Conservation (phyloP, 1,139 yeast species). For the Candida neerlandica region DNA sequence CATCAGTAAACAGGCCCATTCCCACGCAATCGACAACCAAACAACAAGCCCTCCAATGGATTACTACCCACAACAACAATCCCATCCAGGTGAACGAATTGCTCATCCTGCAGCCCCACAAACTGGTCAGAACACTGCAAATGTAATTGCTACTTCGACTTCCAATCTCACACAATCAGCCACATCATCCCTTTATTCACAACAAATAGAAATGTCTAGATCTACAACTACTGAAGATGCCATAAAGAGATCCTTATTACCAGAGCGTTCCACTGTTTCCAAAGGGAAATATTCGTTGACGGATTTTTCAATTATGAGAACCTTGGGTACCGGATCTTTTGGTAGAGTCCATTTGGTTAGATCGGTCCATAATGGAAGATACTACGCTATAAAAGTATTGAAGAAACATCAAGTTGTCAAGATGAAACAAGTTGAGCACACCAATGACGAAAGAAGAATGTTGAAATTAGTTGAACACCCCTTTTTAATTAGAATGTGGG, state of each 20-base stretch:
- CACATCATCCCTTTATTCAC: conserved; percentile 7
- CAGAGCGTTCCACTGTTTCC: conserved; percentile 40
- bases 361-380: conserved; percentile 60
- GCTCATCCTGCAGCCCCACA: conserved; percentile 16
- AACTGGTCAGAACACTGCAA: conserved; percentile 14
- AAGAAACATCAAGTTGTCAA: conserved; percentile 60
- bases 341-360: conserved; percentile 65
- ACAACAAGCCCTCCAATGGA: conserved; percentile 8
- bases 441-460: conserved; percentile 63
- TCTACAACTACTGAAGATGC: conserved; percentile 28
- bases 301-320: conserved; percentile 56
- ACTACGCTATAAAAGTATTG: conserved; percentile 61
- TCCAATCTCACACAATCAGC: conserved; percentile 12
- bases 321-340: conserved; percentile 63
- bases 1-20: conserved; percentile 19
- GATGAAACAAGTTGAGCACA: conserved; percentile 66
- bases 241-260: conserved; percentile 33
- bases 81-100: conserved; percentile 19
- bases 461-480: conserved; percentile 60
- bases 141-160: conserved; percentile 14
- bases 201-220: conserved; percentile 12
- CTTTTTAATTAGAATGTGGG: conserved; percentile 65
- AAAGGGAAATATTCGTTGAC: conserved; percentile 58
- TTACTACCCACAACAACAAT: conserved; percentile 5
- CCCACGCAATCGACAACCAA: neutral